These are phyloP conservation scores for Thalassia testudinum DNA, from an alignment of 116 monocot species.

Conservation along the genomic window DNA sequence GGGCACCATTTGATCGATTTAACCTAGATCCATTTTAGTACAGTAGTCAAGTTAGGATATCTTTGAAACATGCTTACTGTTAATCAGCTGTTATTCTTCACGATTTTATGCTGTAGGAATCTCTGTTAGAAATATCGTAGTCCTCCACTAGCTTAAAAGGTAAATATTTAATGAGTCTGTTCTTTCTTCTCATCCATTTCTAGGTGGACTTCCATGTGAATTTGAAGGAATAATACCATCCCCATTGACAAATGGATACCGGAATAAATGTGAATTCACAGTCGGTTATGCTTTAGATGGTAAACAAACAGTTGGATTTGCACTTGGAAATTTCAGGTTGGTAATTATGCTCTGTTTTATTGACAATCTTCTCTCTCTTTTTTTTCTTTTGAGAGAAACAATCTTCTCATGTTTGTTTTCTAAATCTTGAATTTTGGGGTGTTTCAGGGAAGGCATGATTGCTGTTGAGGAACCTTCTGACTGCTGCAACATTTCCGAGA, in stretches of 20 bases:
- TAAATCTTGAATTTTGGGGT: not conserved
- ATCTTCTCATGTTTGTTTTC: too few species aligned
- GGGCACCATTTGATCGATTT: too few species aligned
- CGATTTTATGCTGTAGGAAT: too few species aligned
- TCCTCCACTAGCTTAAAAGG: too few species aligned
- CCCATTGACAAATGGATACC: constrained; percentile 64
- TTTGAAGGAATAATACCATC: constrained; percentile 90
- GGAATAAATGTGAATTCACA: constrained; percentile 96
- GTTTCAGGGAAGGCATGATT: constrained; percentile 67
- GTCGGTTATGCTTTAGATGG: constrained; percentile 76
- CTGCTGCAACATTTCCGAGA: constrained; percentile 81
- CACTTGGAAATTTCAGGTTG: constrained; percentile 94
- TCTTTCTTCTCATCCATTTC: not conserved
- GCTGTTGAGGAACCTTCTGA: constrained; percentile 81
- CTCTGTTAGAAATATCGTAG: too few species aligned
- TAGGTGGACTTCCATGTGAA: constrained; percentile 93
- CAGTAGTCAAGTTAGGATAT: too few species aligned
- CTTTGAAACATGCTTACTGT: too few species aligned
- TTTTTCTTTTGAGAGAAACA: not conserved
- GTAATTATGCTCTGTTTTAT: too few species aligned
- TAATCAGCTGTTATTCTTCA: too few species aligned
- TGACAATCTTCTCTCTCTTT: not conserved
- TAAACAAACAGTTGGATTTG: constrained; percentile 76
- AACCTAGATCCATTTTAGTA: too few species aligned
- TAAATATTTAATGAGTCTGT: too few species aligned